These are phyloP conservation scores for Besnoitia besnoiti DNA, from an alignment of 169 alveolate species.

Conservation along the genomic window DNA sequence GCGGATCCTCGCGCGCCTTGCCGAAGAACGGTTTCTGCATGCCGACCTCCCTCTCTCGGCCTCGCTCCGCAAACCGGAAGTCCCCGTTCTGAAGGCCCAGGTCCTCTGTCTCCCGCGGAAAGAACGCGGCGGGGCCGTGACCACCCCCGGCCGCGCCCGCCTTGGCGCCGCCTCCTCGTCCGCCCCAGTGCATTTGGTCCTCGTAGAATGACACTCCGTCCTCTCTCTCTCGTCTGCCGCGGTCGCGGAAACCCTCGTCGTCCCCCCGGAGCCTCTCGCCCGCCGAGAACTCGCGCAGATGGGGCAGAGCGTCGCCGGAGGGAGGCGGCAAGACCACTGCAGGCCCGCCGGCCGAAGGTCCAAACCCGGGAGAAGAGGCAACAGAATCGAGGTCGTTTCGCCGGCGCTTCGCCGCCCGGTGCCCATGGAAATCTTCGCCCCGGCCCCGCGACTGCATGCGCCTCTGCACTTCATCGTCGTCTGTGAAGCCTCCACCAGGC, in stretches of 20 bases:
- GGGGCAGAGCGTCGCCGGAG: background rate
- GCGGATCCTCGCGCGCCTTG: background rate
- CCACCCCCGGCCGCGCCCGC: background rate
- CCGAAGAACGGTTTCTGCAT: background rate
- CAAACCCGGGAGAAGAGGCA: background rate
- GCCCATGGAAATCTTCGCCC: background rate
- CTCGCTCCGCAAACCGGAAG: background rate
- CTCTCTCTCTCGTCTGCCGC: background rate
- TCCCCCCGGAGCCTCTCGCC: background rate
- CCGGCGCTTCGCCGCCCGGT: background rate
- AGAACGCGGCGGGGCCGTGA: background rate
- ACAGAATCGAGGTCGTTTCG: background rate
- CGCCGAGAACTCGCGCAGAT: background rate
- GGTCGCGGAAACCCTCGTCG: background rate
- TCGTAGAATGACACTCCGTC: no score
- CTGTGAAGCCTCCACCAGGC: background rate
- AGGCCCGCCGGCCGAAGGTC: background rate
- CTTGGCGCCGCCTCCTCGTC: no score
- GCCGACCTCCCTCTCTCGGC: background rate
- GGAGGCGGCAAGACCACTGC: background rate
- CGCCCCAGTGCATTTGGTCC: no score
- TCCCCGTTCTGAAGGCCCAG: background rate
- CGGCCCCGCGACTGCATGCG: background rate
- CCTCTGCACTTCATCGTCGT: background rate
- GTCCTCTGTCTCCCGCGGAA: background rate